These are phyloP conservation scores for Sclerotinia glacialis DNA, from an alignment of 2,329 filamentous ascomycete genomes.

Conservation along the genomic window DNA sequence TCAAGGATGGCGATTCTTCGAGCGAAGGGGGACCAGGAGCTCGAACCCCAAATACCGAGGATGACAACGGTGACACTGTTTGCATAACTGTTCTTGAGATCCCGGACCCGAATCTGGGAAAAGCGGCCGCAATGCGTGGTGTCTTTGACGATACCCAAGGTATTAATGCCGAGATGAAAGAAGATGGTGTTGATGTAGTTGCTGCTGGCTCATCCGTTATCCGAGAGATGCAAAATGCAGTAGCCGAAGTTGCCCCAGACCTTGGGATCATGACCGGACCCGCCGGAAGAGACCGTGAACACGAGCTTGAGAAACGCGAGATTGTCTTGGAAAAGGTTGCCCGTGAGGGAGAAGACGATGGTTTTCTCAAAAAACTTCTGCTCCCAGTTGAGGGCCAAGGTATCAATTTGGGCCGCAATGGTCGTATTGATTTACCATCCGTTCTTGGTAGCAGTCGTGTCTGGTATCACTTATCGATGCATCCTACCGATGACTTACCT, in stretches of 20 bases:
- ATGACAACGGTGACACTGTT: slow-evolving; percentile 78
- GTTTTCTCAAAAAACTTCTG: slow-evolving; percentile 77
- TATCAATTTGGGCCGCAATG: slow-evolving; percentile 74
- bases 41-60: slow-evolving; percentile 63
- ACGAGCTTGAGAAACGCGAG: slow-evolving; percentile 77
- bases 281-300: slow-evolving; percentile 68
- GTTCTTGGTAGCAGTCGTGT: slow-evolving; percentile 80
- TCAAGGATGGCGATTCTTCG: slow-evolving; percentile 64
- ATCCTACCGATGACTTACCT: slow-evolving; percentile 85
- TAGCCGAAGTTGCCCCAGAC: slow-evolving; percentile 73
- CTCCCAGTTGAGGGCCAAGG: slow-evolving; percentile 76
- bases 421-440: slow-evolving; percentile 73
- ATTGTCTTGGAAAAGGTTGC: slow-evolving; percentile 82
- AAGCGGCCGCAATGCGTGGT: slow-evolving; percentile 82
- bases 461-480: slow-evolving; percentile 91
- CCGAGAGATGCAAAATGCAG: slow-evolving; percentile 81
- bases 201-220: slow-evolving; percentile 76
- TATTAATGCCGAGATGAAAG: slow-evolving; percentile 96
- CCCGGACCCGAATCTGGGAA: slow-evolving; percentile 74
- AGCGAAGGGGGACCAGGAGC: slow-evolving; percentile 59
- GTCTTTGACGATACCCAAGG: slow-evolving; percentile 91
- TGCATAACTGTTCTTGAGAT: slow-evolving; percentile 86
- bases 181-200: slow-evolving; percentile 80
- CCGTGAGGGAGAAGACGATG: slow-evolving; percentile 74
- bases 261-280: slow-evolving; percentile 70